Base-by-base conservation (phyloP, 2,329 filamentous ascomycete species). In the Rosellinia necatrix region DNA sequence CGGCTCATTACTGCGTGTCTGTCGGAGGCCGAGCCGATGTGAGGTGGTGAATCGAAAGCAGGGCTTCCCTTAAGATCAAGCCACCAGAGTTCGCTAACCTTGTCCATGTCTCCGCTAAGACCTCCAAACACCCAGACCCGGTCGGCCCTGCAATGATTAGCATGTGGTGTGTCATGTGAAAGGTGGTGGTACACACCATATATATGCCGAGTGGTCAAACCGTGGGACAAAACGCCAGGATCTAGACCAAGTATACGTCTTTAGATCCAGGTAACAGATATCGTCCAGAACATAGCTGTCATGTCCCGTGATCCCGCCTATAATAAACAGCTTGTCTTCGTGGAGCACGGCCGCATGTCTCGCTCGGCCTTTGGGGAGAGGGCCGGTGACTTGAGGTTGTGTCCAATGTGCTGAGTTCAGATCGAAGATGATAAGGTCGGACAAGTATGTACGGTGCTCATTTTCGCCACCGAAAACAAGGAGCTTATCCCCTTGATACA, bases 391-490 rank as follows among this genome's bases (percentile, higher is more conserved):
- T 62, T 92, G 85, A 10, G 94, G 94, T 66, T 96, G 92, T 6
- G 91, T 96, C 94, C 94, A 99, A 70, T 96, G 89, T 30, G 93
- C 92, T 0, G 91, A 94, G 71, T 92, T 90, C 55, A 99, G 84
- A 71, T 99, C 92, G 71, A 99, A 96, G 47, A 99, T 88, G 61
- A 97, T 96, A 19, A 99, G 85, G 71, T 99, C 94, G 43, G 92
- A 96, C 10, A 99, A 86, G 71, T 97, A 96, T 54, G 92, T 92
- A 64, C 92, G 86, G 70, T 97, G 94, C 72, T 99, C 94, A 74
- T 99, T 99, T 76, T 99, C 94, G 63, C 94, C 94, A 53, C 94
- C 94, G 70, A 97, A 99, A 1, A 99, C 92, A 2, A 99, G 82
- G n/a, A 99, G 80, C 74, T 97, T 97, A 73, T 93, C 89, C 59